Evolutionary conservation across 345 rosid species (phyloP).

Genomic region (Clarkia xantiana): DNA sequence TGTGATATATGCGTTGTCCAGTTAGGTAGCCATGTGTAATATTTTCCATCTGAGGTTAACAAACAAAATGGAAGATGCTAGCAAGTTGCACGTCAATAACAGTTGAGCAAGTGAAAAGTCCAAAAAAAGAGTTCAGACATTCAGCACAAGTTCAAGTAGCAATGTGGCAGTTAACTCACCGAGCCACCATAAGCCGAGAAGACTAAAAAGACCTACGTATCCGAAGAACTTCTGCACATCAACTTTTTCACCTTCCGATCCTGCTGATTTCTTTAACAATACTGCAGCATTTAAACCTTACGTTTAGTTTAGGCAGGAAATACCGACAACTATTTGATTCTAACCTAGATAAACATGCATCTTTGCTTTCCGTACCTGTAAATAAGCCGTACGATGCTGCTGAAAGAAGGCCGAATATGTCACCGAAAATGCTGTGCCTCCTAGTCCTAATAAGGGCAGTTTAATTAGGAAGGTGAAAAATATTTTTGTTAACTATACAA

Average conservation of each 20-base stretch:
- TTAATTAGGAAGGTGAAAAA: neutral
- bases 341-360: too few species aligned
- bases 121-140: too few species aligned
- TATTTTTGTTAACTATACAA: neutral
- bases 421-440: conserved; percentile 33
- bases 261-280: conserved; percentile 41
- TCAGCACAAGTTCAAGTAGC: too few species aligned
- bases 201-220: conserved; percentile 41
- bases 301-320: too few species aligned
- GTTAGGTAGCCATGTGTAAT: too few species aligned
- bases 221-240: conserved; percentile 50
- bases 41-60: too few species aligned
- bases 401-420: conserved; percentile 40
- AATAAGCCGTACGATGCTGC: conserved; percentile 44
- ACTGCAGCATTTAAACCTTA: conserved; percentile 17
- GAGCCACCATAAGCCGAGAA: conserved; percentile 64
- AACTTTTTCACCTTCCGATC: conserved; percentile 38
- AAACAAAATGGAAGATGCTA: too few species aligned
- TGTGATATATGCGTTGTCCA: too few species aligned
- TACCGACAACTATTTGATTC: too few species aligned
- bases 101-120: too few species aligned
- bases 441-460: conserved; percentile 19
- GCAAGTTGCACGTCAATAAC: too few species aligned
- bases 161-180: conserved; percentile 17
- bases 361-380: too few species aligned